phyloP scores from a whole-genome alignment of 2,329 filamentous ascomycete species.

The Emmonsiellopsis sp. region DNA sequence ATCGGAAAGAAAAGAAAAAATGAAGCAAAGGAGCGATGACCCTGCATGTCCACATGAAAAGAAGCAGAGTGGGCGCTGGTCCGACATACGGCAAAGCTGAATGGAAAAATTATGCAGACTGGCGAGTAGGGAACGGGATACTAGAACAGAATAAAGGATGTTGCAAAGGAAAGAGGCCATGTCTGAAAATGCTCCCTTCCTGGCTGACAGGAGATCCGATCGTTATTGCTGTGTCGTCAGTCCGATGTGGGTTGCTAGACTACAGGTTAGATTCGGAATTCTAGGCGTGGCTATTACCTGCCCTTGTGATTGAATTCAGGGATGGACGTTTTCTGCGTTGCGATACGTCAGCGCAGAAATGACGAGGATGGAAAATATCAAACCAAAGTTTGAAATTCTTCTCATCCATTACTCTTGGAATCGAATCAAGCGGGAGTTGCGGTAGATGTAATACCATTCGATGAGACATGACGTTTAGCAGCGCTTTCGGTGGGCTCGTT shows the following conservation, averaged over 20 bases:
- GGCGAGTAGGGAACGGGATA: neutral
- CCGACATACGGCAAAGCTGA: neutral
- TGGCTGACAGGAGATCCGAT: neutral
- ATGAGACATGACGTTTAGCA: constrained; percentile 11
- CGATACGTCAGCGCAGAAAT: neutral
- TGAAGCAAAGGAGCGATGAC: neutral
- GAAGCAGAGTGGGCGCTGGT: neutral
- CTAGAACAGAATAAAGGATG: neutral
- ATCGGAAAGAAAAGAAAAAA: neutral
- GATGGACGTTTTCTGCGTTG: neutral
- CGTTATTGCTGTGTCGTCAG: neutral
- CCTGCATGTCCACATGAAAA: neutral
- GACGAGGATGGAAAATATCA: constrained; percentile 1
- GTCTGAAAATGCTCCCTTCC: neutral
- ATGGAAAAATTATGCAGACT: neutral
- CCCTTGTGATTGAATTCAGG: neutral
- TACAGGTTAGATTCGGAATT: neutral
- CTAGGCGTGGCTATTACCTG: neutral
- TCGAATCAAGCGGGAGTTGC: constrained; percentile 5
- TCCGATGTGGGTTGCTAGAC: neutral
- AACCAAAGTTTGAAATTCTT: constrained; percentile 2
- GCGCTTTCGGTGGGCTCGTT: constrained; percentile 7
- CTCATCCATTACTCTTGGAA: neutral
- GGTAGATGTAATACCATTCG: constrained; percentile 11
- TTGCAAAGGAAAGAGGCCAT: neutral